Evolutionary conservation across 257 asterid species (phyloP), one percentile per base, ranked within the genome.

Genomic region (Capsicum pubescens): DNA sequence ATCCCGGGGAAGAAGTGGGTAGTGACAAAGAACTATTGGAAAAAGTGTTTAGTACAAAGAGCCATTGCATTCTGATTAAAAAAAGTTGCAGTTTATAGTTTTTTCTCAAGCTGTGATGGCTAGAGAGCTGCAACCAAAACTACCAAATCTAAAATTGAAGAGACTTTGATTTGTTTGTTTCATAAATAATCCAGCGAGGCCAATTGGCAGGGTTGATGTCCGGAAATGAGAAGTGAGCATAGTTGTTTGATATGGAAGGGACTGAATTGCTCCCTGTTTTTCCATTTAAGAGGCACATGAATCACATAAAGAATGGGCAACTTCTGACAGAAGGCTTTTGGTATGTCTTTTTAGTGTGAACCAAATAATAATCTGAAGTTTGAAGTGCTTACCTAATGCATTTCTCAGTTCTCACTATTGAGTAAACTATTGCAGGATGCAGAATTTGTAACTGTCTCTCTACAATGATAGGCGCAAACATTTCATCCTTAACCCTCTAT

Each of bases 101-200:
- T 67, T 67, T 42, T 67, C 74, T 64, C 44, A 26, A 64, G 9
- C 44, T 32, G 71, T 64, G 46, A 12, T 67, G 50, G 74, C 74
- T 67, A 35, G 74, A 35, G 50, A 14, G 21, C 36, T 67, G 50
- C 50, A 67, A 35, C 48, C 74, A 67, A 67, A 67, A 13, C 48
- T 35, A 67, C 74, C 11, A 12, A 67, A 11, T 35, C 48, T 67
- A 35, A 14, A 67, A 67, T 35, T 35, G 35, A 35, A 67, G 74
- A 67, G 21, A 36, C 19, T 67, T 66, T 32, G 19, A n/a, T 70
- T 19, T 17, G 79, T 17, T 44, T 44, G 57, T 70, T 42, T 70
- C 36, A 71, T 71, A 71, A 71, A 46, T 48, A 71, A 71, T 6
- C 79, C 56, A 71, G 19, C 2, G 74, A 71, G 59, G 48, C 80